Evolutionary conservation across 495 filamentous ascomycete genomes (phyloP), one percentile per base, ranked within the genome.

Genomic region (Hypoxylon cercidicola): DNA sequence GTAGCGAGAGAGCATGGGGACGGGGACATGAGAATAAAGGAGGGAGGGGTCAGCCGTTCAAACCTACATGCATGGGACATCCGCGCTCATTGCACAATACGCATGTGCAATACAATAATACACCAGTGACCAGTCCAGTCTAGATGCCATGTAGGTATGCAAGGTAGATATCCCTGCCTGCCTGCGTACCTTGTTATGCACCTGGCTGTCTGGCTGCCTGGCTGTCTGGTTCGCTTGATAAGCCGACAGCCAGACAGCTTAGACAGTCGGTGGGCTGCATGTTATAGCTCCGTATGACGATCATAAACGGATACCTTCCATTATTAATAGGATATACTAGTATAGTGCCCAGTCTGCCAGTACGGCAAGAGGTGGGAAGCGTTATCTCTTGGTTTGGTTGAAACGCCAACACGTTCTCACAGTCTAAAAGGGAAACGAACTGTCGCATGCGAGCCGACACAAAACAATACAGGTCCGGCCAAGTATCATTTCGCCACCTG

Each of bases 1-100:
- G 64, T 62, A 67, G 57, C 57, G 57, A 66, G 52, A 23, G 19
- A 49, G 56, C 53, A 53, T 64, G 25, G 25, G 25, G 25, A 28
- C 3, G 7, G 7, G 3, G 25, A 28, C 25, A 28, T 3, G 7
- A 28, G 25, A 28, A 28, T 30, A 64, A 47, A 51, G 40, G 40
- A 20, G 44, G 51, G 28, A 39, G n/a, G 30, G 28, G 44, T 32
- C 47, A 51, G 50, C 56, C 52, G 16, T 54, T 28, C 11, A 40
- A 40, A 55, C 25, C 49, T 62, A 43, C 16, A 19, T 55, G 44
- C 44, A 43, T 44, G 50, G 37, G 37, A 63, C 32, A 48, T 47
- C 64, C 57, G 57, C 32, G 57, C 52, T 61, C 55, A 60, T 57
- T 60, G 34, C 34, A 11, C 13, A 37, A 11, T n/a, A n/a, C n/a